Percentiles rank a stretch among this genome's conserved stretches.
These are phyloP conservation scores for Alternaria sp. DNA, from an alignment of 2,329 filamentous ascomycete species.

Conservation along the genomic window DNA sequence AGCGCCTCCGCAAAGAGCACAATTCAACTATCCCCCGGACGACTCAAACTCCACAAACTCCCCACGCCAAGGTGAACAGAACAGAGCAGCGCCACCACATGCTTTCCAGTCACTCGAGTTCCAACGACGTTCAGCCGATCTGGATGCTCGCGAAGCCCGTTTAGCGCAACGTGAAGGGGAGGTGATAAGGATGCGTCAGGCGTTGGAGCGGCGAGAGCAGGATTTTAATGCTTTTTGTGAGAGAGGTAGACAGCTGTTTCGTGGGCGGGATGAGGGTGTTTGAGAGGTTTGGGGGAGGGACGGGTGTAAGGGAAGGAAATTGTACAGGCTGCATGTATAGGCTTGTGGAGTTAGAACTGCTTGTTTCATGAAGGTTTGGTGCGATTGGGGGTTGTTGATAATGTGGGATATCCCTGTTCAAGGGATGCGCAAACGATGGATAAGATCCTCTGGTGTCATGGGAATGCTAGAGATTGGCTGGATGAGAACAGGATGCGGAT, in stretches of 20 bases:
- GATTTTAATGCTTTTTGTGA: background rate
- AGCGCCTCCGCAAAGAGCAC: background rate
- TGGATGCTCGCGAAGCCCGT: background rate
- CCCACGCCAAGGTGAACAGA: background rate
- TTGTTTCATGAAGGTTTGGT: background rate
- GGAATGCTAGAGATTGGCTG: background rate
- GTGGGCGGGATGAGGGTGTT: background rate
- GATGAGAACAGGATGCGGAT: background rate
- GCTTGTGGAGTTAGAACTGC: rapidly evolving
- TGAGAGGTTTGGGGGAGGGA: rapidly evolving
- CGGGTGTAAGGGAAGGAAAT: rapidly evolving
- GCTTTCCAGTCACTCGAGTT: background rate
- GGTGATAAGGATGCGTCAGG: background rate
- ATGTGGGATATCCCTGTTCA: no score
- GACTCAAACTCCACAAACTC: background rate
- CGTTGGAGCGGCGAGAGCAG: background rate
- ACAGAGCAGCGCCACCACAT: background rate
- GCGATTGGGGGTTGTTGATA: background rate
- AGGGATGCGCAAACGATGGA: background rate
- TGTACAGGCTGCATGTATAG: rapidly evolving
- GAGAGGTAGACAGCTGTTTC: background rate
- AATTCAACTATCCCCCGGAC: background rate
- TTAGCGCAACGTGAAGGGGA: background rate
- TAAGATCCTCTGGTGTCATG: background rate
- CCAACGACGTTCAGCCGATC: background rate